Base-by-base conservation (phyloP, 305 asterid genomes). In the Fraxinus dipetala region DNA sequence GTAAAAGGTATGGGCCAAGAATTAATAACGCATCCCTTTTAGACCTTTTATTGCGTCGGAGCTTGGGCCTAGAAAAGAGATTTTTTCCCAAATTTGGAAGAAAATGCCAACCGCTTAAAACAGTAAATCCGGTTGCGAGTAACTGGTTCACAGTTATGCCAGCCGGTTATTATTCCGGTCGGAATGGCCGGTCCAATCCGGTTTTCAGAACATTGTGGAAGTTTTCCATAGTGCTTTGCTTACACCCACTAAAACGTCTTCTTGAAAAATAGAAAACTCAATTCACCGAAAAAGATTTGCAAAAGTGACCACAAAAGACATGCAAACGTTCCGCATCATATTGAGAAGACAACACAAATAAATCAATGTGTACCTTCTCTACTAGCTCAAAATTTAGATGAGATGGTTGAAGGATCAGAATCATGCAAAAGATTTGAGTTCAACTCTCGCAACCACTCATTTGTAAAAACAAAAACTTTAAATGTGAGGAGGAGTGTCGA, bases 211-310 rank as follows among this genome's bases (percentile, higher is more conserved):
- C 13, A 43, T 43, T 43, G 16, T 43, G 51, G 13, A 48, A 48
- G 20, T 14, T 48, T 31, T 67, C 59, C 10, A 48, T 78, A 75
- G 10, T 26, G 48, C 14, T 80, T 80, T 54, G 78, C 82, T n/a
- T 51, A 54, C 28, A 75, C 22, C 59, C 72, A 40, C 38, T 43
- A 77, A 35, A 45, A 38, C 6, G 5, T 72, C 45, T 59, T 75
- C 82, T 70, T 61, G 9, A 72, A 75, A 45, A 45, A 32, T 30
- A 22, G 79, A 79, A 67, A 40, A 8, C 24, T 48, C 72, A 43
- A 11, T 3, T 72, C 31, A 6, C 2, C 75, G 16, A 8, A 35
- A 54, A 38, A 30, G 34, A 32, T 36, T 31, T 40, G 28, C 1
- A 65, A 77, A 45, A 26, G 48, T 16, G 72, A 78, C 36, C 24